Conservation (phyloP, 2,329 filamentous ascomycete genomes). For the Venturia carpophila region DNA sequence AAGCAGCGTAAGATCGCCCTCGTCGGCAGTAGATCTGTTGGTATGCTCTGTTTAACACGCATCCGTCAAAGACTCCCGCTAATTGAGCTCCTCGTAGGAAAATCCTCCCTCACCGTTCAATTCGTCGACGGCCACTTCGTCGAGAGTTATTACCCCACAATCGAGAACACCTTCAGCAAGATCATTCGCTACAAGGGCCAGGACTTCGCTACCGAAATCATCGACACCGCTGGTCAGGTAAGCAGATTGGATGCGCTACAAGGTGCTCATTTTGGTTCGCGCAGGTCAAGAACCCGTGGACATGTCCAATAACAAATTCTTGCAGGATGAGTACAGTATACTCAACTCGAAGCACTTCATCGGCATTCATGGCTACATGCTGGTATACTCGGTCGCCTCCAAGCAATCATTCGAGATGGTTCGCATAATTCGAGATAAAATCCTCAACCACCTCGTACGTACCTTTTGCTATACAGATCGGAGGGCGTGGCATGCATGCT, state of each 20-base stretch:
- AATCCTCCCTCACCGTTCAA: conserved; percentile 93
- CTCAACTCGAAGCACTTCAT: conserved; percentile 98
- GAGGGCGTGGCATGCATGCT: neutral
- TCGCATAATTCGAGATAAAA: conserved; percentile 91
- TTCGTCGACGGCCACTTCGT: conserved; percentile 98
- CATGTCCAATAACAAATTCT: neutral
- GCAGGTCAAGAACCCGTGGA: neutral
- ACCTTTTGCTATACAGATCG: neutral
- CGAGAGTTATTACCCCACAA: conserved; percentile 97
- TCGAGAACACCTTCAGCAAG: conserved; percentile 98
- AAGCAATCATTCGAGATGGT: conserved; percentile 97
- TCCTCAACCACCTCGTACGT: conserved; percentile 84
- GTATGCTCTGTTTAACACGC: conserved; percentile 41
- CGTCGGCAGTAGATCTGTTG: conserved; percentile 87
- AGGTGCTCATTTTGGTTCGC: neutral
- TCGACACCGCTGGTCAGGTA: conserved; percentile 94
- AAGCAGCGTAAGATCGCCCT: conserved; percentile 96
- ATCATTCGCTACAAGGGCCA: conserved; percentile 88
- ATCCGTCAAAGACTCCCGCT: neutral
- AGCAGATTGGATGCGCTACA: conserved; percentile 23
- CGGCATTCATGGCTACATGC: conserved; percentile 96
- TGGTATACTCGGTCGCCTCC: conserved; percentile 95
- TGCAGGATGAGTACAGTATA: conserved; percentile 93
- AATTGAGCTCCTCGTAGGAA: conserved; percentile 52
- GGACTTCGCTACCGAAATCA: conserved; percentile 92